Percentiles rank a stretch among this genome's conserved stretches.
These are phyloP conservation scores for Pisolithus microcarpus DNA, from an alignment of 768 basidiomycete species.

Conservation along the genomic window DNA sequence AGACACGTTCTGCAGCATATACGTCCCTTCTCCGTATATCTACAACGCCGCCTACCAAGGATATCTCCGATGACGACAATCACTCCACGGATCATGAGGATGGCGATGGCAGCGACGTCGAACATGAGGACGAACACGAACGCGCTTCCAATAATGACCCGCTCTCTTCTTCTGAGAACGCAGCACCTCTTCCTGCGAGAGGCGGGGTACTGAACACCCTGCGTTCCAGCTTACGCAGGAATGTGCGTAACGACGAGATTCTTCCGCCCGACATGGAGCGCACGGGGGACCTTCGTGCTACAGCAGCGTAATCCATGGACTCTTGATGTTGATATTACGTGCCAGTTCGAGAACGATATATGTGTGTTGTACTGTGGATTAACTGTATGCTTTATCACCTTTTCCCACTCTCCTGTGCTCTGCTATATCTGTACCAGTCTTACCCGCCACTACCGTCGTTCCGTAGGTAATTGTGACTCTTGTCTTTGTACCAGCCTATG, in stretches of 20 bases:
- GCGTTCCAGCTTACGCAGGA: slow-evolving; percentile 22
- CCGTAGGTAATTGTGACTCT: not conserved
- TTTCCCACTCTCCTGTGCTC: not conserved
- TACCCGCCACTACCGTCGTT: not conserved
- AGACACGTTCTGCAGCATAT: slow-evolving; percentile 49
- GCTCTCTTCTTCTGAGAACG: not conserved
- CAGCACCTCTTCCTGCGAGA: slow-evolving; percentile 2
- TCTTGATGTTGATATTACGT: too few relatives aligned
- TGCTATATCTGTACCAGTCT: not conserved
- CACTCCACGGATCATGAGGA: slow-evolving; percentile 15
- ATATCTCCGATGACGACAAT: slow-evolving; percentile 27
- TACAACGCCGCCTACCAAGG: slow-evolving; percentile 49
- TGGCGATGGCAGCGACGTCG: slow-evolving; percentile 1
- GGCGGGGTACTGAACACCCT: slow-evolving; percentile 17
- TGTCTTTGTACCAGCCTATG: not conserved
- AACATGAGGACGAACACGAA: slow-evolving; percentile 13
- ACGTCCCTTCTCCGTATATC: slow-evolving; percentile 83
- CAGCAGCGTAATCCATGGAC: not conserved
- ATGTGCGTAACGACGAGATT: slow-evolving; percentile 15
- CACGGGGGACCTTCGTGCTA: not conserved
- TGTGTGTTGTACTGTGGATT: not conserved
- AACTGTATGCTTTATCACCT: not conserved
- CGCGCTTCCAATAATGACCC: slow-evolving; percentile 7
- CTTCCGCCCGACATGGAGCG: slow-evolving; percentile 27
- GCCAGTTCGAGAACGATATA: too few relatives aligned